Evolutionary conservation across 192 early-diverging fungal genomes (phyloP).

Genomic region (Backusella tarrabulga): DNA sequence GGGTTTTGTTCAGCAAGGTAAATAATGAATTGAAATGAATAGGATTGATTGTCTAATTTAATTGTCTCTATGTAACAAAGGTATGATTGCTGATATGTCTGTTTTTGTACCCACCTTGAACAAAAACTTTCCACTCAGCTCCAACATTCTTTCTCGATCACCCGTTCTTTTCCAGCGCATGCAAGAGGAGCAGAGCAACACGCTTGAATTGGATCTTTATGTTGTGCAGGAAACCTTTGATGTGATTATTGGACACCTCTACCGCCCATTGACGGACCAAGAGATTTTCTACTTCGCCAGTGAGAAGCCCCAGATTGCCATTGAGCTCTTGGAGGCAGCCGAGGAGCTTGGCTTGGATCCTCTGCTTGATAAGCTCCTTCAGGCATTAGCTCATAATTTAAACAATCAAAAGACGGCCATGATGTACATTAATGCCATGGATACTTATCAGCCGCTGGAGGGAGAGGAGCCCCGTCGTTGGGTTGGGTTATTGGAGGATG

Average conservation of each 20-base stretch:
- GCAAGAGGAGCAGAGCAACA: neutral
- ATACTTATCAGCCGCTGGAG: conserved; percentile 8
- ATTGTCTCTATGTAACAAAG: conserved; percentile 1
- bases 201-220: conserved; percentile 3
- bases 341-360: conserved; percentile 1
- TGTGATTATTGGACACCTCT: conserved; percentile 11
- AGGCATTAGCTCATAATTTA: neutral
- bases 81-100: conserved; percentile 23
- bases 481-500: conserved; percentile 15
- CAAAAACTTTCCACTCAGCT: conserved; percentile 21
- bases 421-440: conserved; percentile 8
- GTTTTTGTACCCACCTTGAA: conserved; percentile 12
- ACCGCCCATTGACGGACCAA: neutral
- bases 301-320: conserved; percentile 15
- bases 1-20: neutral
- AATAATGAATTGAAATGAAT: neutral
- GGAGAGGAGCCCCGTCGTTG: conserved; percentile 12
- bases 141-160: conserved; percentile 20
- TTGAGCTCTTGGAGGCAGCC: conserved; percentile 18
- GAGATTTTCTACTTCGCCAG: neutral
- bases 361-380: neutral
- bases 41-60: neutral
- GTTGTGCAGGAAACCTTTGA: conserved; percentile 14
- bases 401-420: neutral
- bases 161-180: conserved; percentile 17